phyloP scores from a whole-genome alignment of 805 yeast species.

The Wickerhamiella hasegawae region DNA sequence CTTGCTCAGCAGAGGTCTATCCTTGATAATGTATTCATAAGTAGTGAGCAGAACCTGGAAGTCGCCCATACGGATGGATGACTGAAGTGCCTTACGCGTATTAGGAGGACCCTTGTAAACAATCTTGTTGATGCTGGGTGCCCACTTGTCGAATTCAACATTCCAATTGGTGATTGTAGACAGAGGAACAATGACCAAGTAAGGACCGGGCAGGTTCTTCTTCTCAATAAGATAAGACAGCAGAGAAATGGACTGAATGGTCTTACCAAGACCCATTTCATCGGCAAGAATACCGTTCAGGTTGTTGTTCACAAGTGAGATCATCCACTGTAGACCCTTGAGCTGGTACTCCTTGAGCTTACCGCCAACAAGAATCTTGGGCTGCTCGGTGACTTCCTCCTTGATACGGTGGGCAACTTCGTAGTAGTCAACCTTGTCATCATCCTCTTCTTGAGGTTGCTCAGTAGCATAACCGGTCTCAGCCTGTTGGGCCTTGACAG shows the following conservation, averaged over 20 bases:
- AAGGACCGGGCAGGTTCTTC: slow-evolving; percentile 71
- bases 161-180: slow-evolving; percentile 94
- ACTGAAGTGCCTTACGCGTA: slow-evolving; percentile 64
- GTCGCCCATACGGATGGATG: slow-evolving; percentile 55
- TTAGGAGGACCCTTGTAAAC: slow-evolving; percentile 87
- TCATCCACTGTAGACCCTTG: slow-evolving; percentile 97
- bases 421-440: slow-evolving; percentile 63
- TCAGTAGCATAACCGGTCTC: slow-evolving; percentile 12
- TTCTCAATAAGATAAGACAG: slow-evolving; percentile 66
- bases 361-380: slow-evolving; percentile 78
- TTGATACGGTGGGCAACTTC: slow-evolving; percentile 81
- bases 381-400: slow-evolving; percentile 69
- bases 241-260: slow-evolving; percentile 84
- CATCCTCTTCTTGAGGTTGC: slow-evolving; percentile 18
- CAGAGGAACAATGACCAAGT: slow-evolving; percentile 82
- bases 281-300: slow-evolving; percentile 93
- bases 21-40: slow-evolving; percentile 86
- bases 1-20: slow-evolving; percentile 61
- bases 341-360: slow-evolving; percentile 82
- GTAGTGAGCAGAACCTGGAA: slow-evolving; percentile 87
- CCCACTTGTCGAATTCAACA: slow-evolving; percentile 94
- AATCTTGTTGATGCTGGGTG: slow-evolving; percentile 67
- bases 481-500: slow-evolving; percentile 74
- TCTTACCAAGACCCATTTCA: slow-evolving; percentile 97
- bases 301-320: slow-evolving; percentile 80